Evolutionary conservation across 306 rosid genomes (phyloP).

Genomic region (Carpinus fangiana): DNA sequence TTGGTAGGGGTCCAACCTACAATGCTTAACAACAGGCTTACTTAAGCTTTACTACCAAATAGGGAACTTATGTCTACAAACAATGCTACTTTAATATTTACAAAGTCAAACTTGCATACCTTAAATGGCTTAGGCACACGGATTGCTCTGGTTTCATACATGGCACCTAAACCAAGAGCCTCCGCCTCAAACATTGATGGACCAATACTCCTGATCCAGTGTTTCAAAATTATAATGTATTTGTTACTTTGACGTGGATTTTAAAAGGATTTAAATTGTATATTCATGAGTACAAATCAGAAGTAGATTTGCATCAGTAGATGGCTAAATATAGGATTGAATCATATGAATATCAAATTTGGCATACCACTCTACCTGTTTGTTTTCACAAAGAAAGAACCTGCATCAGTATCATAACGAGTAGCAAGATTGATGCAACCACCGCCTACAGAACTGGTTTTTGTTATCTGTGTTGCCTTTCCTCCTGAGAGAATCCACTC

Average conservation of each 20-base stretch:
- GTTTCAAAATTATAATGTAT: constrained; percentile 28
- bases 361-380: constrained; percentile 57
- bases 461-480: constrained; percentile 70
- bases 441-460: constrained; percentile 81
- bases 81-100: constrained; percentile 4
- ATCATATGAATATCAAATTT: constrained; percentile 15
- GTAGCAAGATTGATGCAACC: constrained; percentile 85
- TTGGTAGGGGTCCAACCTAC: constrained; percentile 84
- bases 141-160: constrained; percentile 72
- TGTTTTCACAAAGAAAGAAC: constrained; percentile 89
- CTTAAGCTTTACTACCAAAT: constrained; percentile 19
- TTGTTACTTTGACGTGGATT: constrained; percentile 1
- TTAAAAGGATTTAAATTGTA: background rate
- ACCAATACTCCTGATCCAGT: constrained; percentile 80
- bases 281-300: background rate
- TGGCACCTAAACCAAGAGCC: constrained; percentile 90
- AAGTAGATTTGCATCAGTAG: background rate
- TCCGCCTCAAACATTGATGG: constrained; percentile 95
- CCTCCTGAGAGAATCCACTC: constrained; percentile 91
- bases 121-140: constrained; percentile 88
- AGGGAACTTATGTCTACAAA: constrained; percentile 6
- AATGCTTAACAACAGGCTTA: constrained; percentile 35
- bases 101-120: constrained; percentile 46
- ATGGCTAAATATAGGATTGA: background rate
- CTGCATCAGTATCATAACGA: constrained; percentile 81